phyloP scores from a whole-genome alignment of 1,284 basidiomycete species.

The Phellinidium pouzarii region DNA sequence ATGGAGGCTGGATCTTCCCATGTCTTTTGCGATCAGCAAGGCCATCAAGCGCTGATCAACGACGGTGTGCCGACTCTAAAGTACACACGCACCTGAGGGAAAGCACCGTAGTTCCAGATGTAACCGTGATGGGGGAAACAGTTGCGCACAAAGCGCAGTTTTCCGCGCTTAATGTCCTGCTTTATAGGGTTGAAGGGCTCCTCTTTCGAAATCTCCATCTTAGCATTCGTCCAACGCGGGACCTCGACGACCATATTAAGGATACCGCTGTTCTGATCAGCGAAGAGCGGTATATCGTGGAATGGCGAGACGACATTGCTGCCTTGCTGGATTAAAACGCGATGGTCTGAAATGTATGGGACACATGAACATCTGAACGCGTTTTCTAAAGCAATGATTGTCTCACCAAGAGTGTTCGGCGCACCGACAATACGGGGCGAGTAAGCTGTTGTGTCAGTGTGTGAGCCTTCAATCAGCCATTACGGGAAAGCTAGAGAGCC shows the following conservation, averaged over 20 bases:
- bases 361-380: not conserved
- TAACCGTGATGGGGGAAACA: slow-evolving; percentile 99
- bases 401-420: slow-evolving; percentile 85
- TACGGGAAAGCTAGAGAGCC: slow-evolving; percentile 11
- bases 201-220: slow-evolving; percentile 98
- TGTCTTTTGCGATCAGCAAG: slow-evolving; percentile 77
- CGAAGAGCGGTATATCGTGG: slow-evolving; percentile 96
- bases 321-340: slow-evolving; percentile 89
- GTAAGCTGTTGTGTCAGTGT: slow-evolving; percentile 44
- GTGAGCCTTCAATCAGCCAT: slow-evolving; percentile 19
- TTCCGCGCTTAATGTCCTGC: slow-evolving; percentile 96
- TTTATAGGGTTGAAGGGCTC: slow-evolving; percentile 99
- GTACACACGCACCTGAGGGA: slow-evolving; percentile 72
- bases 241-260: slow-evolving; percentile 99
- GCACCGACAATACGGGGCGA: slow-evolving; percentile 77
- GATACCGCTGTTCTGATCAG: slow-evolving; percentile 88
- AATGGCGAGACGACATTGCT: slow-evolving; percentile 84
- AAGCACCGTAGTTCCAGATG: slow-evolving; percentile 98
- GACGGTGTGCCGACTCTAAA: not conserved
- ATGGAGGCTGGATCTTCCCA: slow-evolving; percentile 92
- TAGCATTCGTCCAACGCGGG: slow-evolving; percentile 99
- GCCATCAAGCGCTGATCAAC: slow-evolving; percentile 2
- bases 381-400: not conserved
- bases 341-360: slow-evolving; percentile 71
- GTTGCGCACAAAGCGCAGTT: slow-evolving; percentile 96